phyloP scores from a whole-genome alignment of 140 eudicot genomes.

The Senecio squalidus region DNA sequence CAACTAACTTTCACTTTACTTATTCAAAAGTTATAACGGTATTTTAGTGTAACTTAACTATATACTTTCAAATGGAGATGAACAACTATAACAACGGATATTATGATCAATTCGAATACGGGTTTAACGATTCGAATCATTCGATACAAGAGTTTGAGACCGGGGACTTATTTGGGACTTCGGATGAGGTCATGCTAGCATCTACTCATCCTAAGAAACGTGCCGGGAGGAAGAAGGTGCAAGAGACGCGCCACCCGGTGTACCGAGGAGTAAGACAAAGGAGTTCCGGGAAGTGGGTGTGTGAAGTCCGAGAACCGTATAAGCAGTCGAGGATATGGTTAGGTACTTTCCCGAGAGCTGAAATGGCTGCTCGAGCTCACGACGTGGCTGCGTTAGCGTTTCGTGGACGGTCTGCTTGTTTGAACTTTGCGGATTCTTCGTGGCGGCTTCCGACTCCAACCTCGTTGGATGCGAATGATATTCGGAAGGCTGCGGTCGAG shows the following conservation, averaged over 20 bases:
- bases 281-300: slow-evolving; percentile 77
- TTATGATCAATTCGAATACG: background rate
- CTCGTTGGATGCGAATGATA: slow-evolving; percentile 29
- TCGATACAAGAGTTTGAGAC: no score
- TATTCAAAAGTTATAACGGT: no score
- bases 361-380: slow-evolving; percentile 47
- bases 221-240: slow-evolving; percentile 41
- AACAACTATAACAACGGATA: background rate
- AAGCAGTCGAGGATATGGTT: slow-evolving; percentile 46
- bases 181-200: slow-evolving; percentile 37
- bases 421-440: slow-evolving; percentile 38
- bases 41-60: no score
- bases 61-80: background rate
- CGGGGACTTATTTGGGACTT: no score
- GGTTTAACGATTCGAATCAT: slow-evolving; percentile 5
- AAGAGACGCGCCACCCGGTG: slow-evolving; percentile 60
- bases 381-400: slow-evolving; percentile 47
- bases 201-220: slow-evolving; percentile 44
- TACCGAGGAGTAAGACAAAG: slow-evolving; percentile 63
- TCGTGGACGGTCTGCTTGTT: slow-evolving; percentile 34
- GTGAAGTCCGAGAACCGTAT: slow-evolving; percentile 70
- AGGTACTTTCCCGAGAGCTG: slow-evolving; percentile 39
- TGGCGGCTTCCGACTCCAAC: slow-evolving; percentile 36
- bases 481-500: slow-evolving; percentile 37
- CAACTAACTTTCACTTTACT: no score